Evolutionary conservation across 306 rosid species (phyloP).

Genomic region (Fragaria nilgerrensis): DNA sequence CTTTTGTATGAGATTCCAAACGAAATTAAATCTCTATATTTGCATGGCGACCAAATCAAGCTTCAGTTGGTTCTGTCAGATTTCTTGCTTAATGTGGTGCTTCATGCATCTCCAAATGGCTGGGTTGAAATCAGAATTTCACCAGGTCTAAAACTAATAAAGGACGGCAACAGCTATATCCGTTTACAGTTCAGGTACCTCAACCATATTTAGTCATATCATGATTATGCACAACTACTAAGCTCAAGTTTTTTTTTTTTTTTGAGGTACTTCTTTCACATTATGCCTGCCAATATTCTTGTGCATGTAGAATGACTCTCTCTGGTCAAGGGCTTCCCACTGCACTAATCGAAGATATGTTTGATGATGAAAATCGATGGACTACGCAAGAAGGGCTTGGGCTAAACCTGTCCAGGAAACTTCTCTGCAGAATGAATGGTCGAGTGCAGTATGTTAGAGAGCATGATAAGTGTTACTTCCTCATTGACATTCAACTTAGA

Average conservation of each 20-base stretch:
- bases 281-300: not conserved
- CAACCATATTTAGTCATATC: not conserved
- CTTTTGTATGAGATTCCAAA: slow-evolving; percentile 65
- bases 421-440: slow-evolving; percentile 70
- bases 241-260: not conserved
- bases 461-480: slow-evolving; percentile 59
- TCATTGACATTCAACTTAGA: slow-evolving; percentile 54
- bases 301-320: slow-evolving; percentile 61
- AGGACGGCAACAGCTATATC: slow-evolving; percentile 52
- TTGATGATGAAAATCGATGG: slow-evolving; percentile 60
- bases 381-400: slow-evolving; percentile 69
- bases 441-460: slow-evolving; percentile 60
- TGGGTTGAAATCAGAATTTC: slow-evolving; percentile 75
- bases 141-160: slow-evolving; percentile 49
- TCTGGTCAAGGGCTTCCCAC: slow-evolving; percentile 70
- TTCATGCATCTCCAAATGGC: slow-evolving; percentile 52
- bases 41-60: slow-evolving; percentile 73
- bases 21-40: slow-evolving; percentile 52
- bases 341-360: slow-evolving; percentile 55
- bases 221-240: not conserved
- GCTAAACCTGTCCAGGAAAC: slow-evolving; percentile 60
- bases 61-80: slow-evolving; percentile 78
- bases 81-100: slow-evolving; percentile 58
- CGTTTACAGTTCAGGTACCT: slow-evolving; percentile 67
- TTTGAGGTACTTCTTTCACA: not conserved